A percentile compares a stretch with the other conserved stretches of the same genome.
Conservation (phyloP, 1,284 basidiomycete genomes). For the Trichosporon faecale region DNA sequence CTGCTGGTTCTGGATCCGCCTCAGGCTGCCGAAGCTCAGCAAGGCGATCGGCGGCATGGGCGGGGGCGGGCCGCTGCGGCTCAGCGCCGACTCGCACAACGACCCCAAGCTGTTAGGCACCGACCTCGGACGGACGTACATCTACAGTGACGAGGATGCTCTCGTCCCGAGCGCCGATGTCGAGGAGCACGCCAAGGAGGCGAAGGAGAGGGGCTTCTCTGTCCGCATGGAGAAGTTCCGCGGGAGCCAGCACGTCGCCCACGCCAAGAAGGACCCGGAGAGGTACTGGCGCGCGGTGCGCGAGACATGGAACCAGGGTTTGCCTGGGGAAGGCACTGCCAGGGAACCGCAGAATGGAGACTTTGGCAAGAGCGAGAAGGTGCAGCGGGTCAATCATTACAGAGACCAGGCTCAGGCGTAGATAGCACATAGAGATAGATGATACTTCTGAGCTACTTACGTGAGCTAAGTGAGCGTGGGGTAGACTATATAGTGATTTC, state of each 20-base stretch:
- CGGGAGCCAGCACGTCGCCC: slow-evolving; percentile 23
- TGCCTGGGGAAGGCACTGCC: background rate
- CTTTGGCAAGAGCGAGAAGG: background rate
- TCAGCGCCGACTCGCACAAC: slow-evolving; percentile 13
- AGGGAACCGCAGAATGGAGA: background rate
- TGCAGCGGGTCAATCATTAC: background rate
- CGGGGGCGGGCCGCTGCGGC: slow-evolving; percentile 4
- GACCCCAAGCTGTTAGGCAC: background rate
- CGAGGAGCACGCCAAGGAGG: slow-evolving; percentile 18
- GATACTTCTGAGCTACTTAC: background rate
- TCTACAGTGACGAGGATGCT: slow-evolving; percentile 21
- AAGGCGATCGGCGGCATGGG: background rate
- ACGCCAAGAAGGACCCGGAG: slow-evolving; percentile 19
- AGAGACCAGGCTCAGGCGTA: background rate
- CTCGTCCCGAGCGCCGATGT: slow-evolving; percentile 22
- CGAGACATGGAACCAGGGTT: slow-evolving; percentile 17
- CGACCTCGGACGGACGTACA: slow-evolving; percentile 21
- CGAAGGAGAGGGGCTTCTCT: slow-evolving; percentile 11
- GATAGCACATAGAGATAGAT: background rate
- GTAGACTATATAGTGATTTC: background rate
- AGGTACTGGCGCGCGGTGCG: slow-evolving; percentile 26
- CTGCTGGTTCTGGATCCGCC: slow-evolving; percentile 19
- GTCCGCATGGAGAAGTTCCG: slow-evolving; percentile 22
- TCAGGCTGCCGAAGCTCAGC: background rate
- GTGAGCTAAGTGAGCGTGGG: background rate